Base-by-base conservation (phyloP, 169 alveolate genomes). In the Cryptosporidium parvum region DNA sequence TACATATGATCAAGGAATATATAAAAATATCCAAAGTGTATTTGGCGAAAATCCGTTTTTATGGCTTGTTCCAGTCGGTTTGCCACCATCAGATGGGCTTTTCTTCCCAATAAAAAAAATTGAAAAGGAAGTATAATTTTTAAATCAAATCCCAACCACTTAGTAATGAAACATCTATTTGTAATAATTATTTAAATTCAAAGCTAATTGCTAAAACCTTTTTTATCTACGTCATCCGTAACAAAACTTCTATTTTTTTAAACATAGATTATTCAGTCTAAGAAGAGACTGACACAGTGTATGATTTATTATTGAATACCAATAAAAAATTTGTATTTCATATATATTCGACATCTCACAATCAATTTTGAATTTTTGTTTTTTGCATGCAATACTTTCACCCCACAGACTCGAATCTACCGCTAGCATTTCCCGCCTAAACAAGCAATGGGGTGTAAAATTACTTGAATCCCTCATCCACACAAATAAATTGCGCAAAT, bases 11-110 rank as follows among this genome's bases (percentile, higher is more conserved):
- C 85, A 85, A 53, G 94, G 94, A 75, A 42, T 85, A 56, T 62
- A 68, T 53, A 84, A 75, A 29, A 92, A 92, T 62, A 59, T 85
- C 12, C 91, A 65, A 44, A 85, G 86, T 51, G 92, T 87, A 29
- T 73, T 92, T 92, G 94, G 94, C 26, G 84, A 62, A 23, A 91
- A 92, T 67, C 92, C 91, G 4, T 70, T 87, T 3, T 45, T 86
- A 26, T 92, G 94, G 94, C 86, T 85, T 2, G 8, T 87, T 3
- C 94, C 94, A 8, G 87, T 87, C 56, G 94, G 93, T 9, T 85
- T 91, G 6, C 94, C 94, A 9, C 70, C 84, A 12, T 85, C 92
- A 18, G 91, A 87, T 39, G 94, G 94, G 4, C 72, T 92, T 6
- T 75, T 73, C 42, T 92, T 92, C 85, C 93, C 70, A 33, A 18